Percentiles rank a stretch among this genome's conserved stretches.
Conservation (phyloP, 1,284 basidiomycete genomes). For the Trametes hirsuta region DNA sequence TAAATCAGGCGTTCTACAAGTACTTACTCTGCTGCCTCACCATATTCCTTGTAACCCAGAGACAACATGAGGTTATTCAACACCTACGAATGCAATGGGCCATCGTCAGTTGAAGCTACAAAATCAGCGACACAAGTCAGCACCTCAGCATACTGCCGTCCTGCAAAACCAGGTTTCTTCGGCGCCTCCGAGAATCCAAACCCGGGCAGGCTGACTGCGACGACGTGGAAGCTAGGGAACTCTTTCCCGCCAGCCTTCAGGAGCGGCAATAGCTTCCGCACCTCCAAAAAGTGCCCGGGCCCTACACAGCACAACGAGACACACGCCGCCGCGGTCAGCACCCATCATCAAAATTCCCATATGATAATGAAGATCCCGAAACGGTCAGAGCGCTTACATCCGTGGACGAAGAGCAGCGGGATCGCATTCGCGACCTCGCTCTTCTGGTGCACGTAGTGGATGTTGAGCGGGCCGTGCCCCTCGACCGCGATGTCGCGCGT, state of each 20-base stretch:
- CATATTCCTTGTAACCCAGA: conserved; percentile 50
- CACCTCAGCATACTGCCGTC: conserved; percentile 29
- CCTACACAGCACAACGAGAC: conserved; percentile 37
- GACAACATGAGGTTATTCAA: conserved; percentile 48
- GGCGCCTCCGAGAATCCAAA: conserved; percentile 53
- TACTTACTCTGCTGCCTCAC: conserved; percentile 27
- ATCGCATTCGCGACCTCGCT: conserved; percentile 46
- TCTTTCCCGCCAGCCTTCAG: conserved; percentile 42
- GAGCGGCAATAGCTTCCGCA: conserved; percentile 52
- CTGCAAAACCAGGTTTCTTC: conserved; percentile 38
- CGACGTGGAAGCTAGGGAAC: conserved; percentile 58
- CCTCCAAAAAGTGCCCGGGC: conserved; percentile 61
- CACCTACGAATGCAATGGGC: conserved; percentile 27
- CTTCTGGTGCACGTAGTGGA: conserved; percentile 55
- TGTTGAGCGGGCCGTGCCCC: conserved; percentile 44
- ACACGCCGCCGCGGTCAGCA: no score
- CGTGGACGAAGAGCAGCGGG: conserved; percentile 40
- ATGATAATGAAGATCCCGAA: no score
- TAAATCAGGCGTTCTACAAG: neutral
- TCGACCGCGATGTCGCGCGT: conserved; percentile 48
- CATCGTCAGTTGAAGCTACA: neutral
- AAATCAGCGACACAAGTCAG: neutral
- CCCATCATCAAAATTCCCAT: neutral
- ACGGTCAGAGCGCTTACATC: neutral
- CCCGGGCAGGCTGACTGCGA: conserved; percentile 52